A percentile compares a stretch with the other conserved stretches of the same genome.
Evolutionary conservation across 2,329 filamentous ascomycete species (phyloP).

Genomic region (Sphaceloma murrayae): DNA sequence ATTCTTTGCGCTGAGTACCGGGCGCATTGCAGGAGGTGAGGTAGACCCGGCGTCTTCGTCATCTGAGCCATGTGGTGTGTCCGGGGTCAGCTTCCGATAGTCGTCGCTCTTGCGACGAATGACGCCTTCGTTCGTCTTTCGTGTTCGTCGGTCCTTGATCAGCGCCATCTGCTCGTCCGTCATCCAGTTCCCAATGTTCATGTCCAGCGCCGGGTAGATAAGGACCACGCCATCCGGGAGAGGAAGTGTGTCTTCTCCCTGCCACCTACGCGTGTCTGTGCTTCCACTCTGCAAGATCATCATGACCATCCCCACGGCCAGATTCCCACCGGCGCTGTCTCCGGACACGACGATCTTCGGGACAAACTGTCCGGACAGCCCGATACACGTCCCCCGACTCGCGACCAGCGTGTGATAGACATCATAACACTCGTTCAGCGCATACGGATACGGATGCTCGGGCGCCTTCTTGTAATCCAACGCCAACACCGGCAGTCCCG

Average conservation of each 20-base stretch:
- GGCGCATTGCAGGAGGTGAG: slow-evolving; percentile 1
- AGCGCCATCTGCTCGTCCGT: slow-evolving; percentile 94
- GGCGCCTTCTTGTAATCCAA: slow-evolving; percentile 85
- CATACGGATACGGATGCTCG: slow-evolving; percentile 76
- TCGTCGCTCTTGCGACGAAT: slow-evolving; percentile 81
- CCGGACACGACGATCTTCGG: slow-evolving; percentile 66
- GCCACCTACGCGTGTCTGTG: slow-evolving; percentile 44
- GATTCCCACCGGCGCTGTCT: slow-evolving; percentile 74
- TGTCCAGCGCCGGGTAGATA: slow-evolving; percentile 82
- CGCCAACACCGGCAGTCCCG: slow-evolving; percentile 79
- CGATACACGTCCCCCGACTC: slow-evolving; percentile 64
- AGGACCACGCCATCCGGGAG: slow-evolving; percentile 76
- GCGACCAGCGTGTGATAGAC: slow-evolving; percentile 66
- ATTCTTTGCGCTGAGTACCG: slow-evolving; percentile 22
- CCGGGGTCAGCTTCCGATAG: slow-evolving; percentile 69
- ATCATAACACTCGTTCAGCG: slow-evolving; percentile 79
- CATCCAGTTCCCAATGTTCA: slow-evolving; percentile 99
- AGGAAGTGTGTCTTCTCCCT: slow-evolving; percentile 49
- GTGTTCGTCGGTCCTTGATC: slow-evolving; percentile 71
- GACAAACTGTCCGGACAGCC: slow-evolving; percentile 54
- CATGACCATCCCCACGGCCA: slow-evolving; percentile 69
- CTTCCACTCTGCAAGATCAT: slow-evolving; percentile 65
- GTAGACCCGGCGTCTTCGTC: slow-evolving; percentile 56
- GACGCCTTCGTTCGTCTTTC: slow-evolving; percentile 68
- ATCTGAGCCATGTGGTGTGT: slow-evolving; percentile 72